Percentiles rank a stretch among this genome's conserved stretches.
These are phyloP conservation scores for Apiotrichum veenhuisii DNA, from an alignment of 1,284 basidiomycete genomes.

Conservation along the genomic window DNA sequence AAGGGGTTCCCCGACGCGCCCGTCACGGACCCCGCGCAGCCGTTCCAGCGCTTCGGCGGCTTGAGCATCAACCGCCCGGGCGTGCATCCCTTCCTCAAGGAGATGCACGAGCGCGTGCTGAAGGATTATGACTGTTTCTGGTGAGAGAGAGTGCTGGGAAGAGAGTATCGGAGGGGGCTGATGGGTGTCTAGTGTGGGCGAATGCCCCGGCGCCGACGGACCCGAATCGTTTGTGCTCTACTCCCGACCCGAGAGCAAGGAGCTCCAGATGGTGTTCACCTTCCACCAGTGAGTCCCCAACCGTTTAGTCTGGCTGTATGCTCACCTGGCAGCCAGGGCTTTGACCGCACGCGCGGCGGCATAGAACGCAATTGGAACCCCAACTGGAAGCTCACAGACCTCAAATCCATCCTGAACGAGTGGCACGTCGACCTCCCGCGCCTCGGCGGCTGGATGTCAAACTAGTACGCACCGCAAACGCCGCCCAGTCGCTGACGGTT, in stretches of 20 bases:
- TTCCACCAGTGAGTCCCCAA: constrained; percentile 53
- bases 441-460: constrained; percentile 61
- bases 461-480: constrained; percentile 24
- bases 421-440: constrained; percentile 62
- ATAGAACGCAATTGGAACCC: constrained; percentile 16
- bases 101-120: constrained; percentile 62
- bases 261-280: constrained; percentile 33
- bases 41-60: constrained; percentile 51
- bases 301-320: no score
- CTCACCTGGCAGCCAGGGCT: constrained; percentile 51
- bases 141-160: background rate
- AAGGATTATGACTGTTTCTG: constrained; percentile 18
- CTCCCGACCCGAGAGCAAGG: constrained; percentile 60
- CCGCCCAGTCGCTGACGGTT: background rate
- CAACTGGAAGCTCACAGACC: constrained; percentile 57
- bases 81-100: constrained; percentile 64
- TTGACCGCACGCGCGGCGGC: constrained; percentile 26
- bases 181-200: constrained; percentile 12
- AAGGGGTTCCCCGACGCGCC: constrained; percentile 64
- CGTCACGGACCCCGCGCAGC: constrained; percentile 53
- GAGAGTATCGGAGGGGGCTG: background rate
- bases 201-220: constrained; percentile 9
- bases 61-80: constrained; percentile 53
- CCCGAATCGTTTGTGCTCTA: constrained; percentile 48
- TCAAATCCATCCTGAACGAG: constrained; percentile 58